Evolutionary conservation across 331 rosid species (phyloP).

Genomic region (Rhamnella rubrinervis): DNA sequence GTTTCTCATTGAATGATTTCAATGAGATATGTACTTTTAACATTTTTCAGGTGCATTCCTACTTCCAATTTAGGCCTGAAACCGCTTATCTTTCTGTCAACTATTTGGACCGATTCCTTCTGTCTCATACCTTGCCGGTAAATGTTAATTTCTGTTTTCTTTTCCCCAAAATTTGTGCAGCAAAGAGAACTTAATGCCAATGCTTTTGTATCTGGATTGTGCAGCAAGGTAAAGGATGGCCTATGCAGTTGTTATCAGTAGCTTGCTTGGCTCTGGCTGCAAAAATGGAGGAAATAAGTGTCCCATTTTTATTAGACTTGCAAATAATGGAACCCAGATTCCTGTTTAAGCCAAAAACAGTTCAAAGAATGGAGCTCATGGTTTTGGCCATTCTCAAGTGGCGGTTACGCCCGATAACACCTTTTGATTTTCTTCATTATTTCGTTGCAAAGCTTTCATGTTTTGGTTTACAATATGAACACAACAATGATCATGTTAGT

Average conservation of each 20-base stretch:
- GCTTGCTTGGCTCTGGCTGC: conserved; percentile 52
- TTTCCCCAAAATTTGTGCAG: neutral
- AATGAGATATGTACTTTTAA: too few relatives aligned
- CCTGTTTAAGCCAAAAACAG: conserved; percentile 40
- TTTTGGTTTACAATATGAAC: conserved; percentile 17
- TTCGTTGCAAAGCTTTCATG: conserved; percentile 31
- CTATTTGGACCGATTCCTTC: conserved; percentile 43
- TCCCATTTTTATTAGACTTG: conserved; percentile 41
- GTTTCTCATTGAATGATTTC: neutral
- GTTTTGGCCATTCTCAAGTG: conserved; percentile 45
- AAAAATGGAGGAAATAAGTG: conserved; percentile 48
- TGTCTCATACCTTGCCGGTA: conserved; percentile 37
- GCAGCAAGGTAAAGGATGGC: conserved; percentile 45
- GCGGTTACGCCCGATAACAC: conserved; percentile 39
- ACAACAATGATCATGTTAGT: conserved; percentile 6
- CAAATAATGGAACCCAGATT: conserved; percentile 35
- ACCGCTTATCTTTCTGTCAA: conserved; percentile 47
- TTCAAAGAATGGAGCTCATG: conserved; percentile 50
- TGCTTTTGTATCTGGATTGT: neutral
- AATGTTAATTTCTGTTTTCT: neutral
- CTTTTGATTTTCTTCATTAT: conserved; percentile 40
- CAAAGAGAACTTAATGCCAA: too few relatives aligned
- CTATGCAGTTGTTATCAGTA: conserved; percentile 41
- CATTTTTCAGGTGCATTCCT: conserved; percentile 39
- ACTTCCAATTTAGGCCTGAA: conserved; percentile 40